Base-by-base conservation (phyloP, 306 rosid genomes). In the Trifolium dubium region DNA sequence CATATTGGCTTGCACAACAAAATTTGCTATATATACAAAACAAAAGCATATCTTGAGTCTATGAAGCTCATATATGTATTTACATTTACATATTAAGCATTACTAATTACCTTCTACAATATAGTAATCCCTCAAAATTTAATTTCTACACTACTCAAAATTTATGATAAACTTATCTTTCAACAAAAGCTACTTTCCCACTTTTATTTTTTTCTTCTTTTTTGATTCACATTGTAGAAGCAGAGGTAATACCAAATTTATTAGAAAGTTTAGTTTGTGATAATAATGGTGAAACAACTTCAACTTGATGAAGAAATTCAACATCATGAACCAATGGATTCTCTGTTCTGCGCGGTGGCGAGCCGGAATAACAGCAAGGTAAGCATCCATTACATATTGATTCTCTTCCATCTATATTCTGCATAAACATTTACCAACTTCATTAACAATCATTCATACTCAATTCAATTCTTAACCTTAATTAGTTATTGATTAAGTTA, bases 271-370 rank as follows among this genome's bases (percentile, higher is more conserved):
- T 86, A 44, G 89, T 64, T 67, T 81, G 68, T 53, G 92, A 62
- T 49, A 85, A 81, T 67, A 85, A 81, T 67, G 94, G 86, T 14
- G 92, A 72, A 69, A 77, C 69, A 85, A 83, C 83, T 47, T 93
- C 89, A 84, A 87, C 74, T 61, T 89, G 98, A 72, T 87, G 97
- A 80, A 88, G 70, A 74, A 93, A 93, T 10, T 86, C 82, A 53
- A 90, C 88, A 46, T 93, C 89, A 17, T 90, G 91, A 69, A 93
- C 83, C 77, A 90, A 39, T 1, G 97, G 98, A 5, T 93, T 90
- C 67, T 80, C 87, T 54, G 97, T 82, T 82, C 98, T 83, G 0
- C 88, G 77, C 0, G 98, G 98, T 0, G 98, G 98, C 28, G 97
- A 89, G 6, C 92, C 97, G 9, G 86, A 65, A 70, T 86, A 93